Conservation (phyloP, 176 grass and related monocot genomes). For the Dactylis glomerata region DNA sequence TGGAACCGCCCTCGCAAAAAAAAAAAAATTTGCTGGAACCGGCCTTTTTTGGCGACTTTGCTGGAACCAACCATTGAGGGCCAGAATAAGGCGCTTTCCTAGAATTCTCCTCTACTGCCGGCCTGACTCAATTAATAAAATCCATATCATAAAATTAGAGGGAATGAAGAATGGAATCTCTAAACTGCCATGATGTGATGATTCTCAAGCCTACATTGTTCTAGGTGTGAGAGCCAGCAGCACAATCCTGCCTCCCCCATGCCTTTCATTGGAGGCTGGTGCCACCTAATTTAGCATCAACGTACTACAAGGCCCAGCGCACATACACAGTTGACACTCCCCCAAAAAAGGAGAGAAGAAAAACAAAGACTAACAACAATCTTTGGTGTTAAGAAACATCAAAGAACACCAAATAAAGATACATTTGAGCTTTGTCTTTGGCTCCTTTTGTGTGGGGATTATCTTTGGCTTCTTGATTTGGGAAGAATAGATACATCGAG, state of each 20-base stretch:
- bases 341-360: neutral
- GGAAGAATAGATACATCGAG: neutral
- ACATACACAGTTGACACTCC: neutral
- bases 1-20: neutral
- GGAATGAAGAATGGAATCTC: neutral
- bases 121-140: neutral
- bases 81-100: neutral
- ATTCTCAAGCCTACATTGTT: conserved; percentile 26
- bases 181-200: conserved; percentile 8
- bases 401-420: conserved; percentile 1
- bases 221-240: neutral
- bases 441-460: neutral
- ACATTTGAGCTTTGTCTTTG: conserved; percentile 12
- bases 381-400: conserved; percentile 22
- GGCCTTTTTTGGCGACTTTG: too few species aligned
- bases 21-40: too few species aligned
- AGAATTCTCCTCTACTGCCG: neutral
- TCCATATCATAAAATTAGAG: neutral
- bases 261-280: conserved; percentile 24
- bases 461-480: neutral
- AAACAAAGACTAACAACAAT: neutral
- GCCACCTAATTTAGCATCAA: conserved; percentile 24
- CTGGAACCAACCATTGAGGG: neutral
- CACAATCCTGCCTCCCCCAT: neutral
- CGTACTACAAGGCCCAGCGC: neutral